Conservation (phyloP, 345 rosid genomes). For the Populus euphratica region DNA sequence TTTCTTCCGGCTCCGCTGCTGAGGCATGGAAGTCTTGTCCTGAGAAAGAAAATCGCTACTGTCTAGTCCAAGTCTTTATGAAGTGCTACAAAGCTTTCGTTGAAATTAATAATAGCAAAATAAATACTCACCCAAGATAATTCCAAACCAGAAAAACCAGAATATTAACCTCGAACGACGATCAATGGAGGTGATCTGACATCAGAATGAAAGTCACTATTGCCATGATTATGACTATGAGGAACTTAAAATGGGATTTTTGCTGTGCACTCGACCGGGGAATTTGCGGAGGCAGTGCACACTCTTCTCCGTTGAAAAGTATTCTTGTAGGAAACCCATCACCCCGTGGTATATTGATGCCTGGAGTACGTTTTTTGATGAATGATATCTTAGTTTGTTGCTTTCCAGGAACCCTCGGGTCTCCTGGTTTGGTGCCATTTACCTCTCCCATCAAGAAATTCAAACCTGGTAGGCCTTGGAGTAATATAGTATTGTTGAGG, state of each 20-base stretch:
- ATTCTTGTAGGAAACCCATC: constrained; percentile 77
- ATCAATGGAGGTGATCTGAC: constrained; percentile 25
- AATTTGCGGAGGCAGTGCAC: constrained; percentile 60
- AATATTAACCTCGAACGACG: neutral
- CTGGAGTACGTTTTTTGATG: constrained; percentile 42
- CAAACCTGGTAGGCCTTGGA: constrained; percentile 68
- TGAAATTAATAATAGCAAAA: neutral
- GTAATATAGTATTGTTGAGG: constrained; percentile 49
- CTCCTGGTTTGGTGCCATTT: constrained; percentile 49
- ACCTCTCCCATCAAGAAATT: constrained; percentile 57
- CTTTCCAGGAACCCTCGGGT: constrained; percentile 75
- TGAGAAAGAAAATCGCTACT: neutral
- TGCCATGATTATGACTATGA: constrained; percentile 26
- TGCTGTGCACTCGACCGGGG: constrained; percentile 47
- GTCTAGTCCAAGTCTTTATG: neutral
- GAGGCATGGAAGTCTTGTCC: neutral
- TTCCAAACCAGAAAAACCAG: neutral
- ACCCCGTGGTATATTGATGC: constrained; percentile 48
- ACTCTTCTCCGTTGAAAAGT: constrained; percentile 89
- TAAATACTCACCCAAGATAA: neutral
- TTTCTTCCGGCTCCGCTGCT: neutral
- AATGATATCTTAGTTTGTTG: constrained; percentile 89
- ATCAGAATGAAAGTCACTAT: constrained; percentile 34
- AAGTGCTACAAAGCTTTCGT: neutral
- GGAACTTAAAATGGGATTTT: constrained; percentile 21